These are phyloP conservation scores for Daldinia eschscholtzii DNA, from an alignment of 2,329 filamentous ascomycete species.

Conservation along the genomic window DNA sequence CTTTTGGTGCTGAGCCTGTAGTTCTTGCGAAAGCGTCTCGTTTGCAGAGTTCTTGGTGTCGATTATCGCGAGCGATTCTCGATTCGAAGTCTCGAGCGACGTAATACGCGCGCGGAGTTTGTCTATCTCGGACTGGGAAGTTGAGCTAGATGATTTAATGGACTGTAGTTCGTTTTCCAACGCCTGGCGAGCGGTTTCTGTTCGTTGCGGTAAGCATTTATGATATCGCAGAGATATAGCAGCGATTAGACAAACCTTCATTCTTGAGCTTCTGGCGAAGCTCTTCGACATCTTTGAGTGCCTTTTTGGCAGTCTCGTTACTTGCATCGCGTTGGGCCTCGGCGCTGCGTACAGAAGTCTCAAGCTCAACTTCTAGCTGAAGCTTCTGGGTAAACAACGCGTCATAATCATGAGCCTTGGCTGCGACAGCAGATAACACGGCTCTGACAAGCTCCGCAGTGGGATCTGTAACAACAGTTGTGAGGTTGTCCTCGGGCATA, in stretches of 20 bases:
- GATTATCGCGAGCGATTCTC: slow-evolving; percentile 88
- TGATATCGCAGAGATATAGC: not conserved
- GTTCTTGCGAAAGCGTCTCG: slow-evolving; percentile 85
- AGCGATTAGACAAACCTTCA: slow-evolving; percentile 71
- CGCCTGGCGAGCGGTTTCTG: slow-evolving; percentile 80
- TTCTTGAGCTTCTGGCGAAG: slow-evolving; percentile 83
- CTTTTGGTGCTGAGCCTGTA: slow-evolving; percentile 90
- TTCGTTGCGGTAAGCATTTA: slow-evolving; percentile 39
- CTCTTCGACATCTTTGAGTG: slow-evolving; percentile 84
- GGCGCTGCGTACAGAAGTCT: slow-evolving; percentile 85
- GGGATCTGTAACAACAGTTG: slow-evolving; percentile 72
- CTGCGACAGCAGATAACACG: slow-evolving; percentile 79
- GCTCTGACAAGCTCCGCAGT: slow-evolving; percentile 82
- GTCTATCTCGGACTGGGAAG: slow-evolving; percentile 80
- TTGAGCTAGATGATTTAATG: slow-evolving; percentile 80
- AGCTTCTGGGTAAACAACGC: slow-evolving; percentile 88
- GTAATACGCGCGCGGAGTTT: slow-evolving; percentile 84
- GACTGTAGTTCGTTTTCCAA: slow-evolving; percentile 85
- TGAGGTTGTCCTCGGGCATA: slow-evolving; percentile 74
- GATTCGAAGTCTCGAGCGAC: slow-evolving; percentile 90
- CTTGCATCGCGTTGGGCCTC: slow-evolving; percentile 86
- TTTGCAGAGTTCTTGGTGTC: slow-evolving; percentile 91
- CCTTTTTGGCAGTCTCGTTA: slow-evolving; percentile 85
- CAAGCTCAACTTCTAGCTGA: slow-evolving; percentile 89
- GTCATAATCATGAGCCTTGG: slow-evolving; percentile 86